Percentiles rank a stretch among this genome's conserved stretches.
These are phyloP conservation scores for Amesomyces nigricolor DNA, from an alignment of 2,329 filamentous ascomycete species.

Conservation along the genomic window DNA sequence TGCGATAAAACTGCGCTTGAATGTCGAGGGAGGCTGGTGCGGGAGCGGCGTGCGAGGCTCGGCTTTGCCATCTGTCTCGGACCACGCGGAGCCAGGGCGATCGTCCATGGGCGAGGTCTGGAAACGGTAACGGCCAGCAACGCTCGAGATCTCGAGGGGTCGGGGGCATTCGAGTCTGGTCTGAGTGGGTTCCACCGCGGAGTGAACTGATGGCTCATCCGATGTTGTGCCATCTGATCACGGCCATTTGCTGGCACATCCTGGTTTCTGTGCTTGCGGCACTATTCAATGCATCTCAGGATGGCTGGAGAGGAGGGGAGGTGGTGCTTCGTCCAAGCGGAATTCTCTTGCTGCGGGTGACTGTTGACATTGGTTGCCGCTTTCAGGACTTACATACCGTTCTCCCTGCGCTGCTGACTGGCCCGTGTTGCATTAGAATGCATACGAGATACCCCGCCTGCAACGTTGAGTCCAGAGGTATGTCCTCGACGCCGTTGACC, in stretches of 20 bases:
- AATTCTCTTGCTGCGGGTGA: no score
- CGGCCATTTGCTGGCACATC: no score
- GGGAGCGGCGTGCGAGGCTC: constrained; percentile 11
- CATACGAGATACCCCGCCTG: constrained; percentile 12
- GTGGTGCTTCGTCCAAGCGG: background rate
- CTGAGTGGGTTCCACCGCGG: constrained; percentile 1
- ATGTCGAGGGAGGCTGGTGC: constrained; percentile 4
- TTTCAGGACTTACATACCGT: background rate
- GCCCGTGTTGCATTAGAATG: background rate
- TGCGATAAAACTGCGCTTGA: constrained; percentile 2
- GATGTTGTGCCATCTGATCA: constrained; percentile 2
- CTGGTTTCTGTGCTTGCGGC: background rate
- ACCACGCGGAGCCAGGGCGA: constrained; percentile 6
- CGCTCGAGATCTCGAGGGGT: background rate
- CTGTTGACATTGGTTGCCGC: background rate
- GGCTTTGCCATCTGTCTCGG: constrained; percentile 12
- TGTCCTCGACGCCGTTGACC: background rate
- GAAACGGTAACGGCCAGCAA: background rate
- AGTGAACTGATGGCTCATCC: constrained; percentile 4
- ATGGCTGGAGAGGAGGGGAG: background rate
- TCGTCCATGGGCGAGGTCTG: background rate
- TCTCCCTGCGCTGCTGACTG: background rate
- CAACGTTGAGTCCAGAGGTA: background rate
- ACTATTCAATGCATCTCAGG: background rate
- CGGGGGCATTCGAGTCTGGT: background rate